Percentiles rank a stretch among this genome's conserved stretches.
phyloP scores from a whole-genome alignment of 1,284 basidiomycete genomes.

The Sporisorium sorghi region DNA sequence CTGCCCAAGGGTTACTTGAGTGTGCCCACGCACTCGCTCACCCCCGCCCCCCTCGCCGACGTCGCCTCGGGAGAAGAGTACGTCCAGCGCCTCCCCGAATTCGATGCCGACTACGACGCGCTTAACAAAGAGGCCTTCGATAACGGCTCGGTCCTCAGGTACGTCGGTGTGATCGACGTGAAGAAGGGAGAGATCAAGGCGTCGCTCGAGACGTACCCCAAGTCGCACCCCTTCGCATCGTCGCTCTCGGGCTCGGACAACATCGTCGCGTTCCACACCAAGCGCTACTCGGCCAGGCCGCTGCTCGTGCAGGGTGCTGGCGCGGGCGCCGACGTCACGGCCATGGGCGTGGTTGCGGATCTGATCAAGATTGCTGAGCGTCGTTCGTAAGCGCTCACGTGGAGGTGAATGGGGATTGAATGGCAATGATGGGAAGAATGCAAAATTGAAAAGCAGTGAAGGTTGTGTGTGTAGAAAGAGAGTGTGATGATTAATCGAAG shows the following conservation, averaged over 20 bases:
- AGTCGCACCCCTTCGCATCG: constrained; percentile 91
- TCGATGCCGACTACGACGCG: constrained; percentile 82
- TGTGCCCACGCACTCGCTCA: constrained; percentile 85
- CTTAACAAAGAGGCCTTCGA: constrained; percentile 81
- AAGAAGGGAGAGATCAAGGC: constrained; percentile 81
- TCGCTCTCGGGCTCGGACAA: constrained; percentile 96
- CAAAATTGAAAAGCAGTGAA: neutral
- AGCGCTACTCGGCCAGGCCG: constrained; percentile 76
- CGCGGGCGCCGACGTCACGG: constrained; percentile 95
- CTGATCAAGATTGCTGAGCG: constrained; percentile 70
- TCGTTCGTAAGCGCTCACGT: constrained; percentile 13
- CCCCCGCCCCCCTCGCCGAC: constrained; percentile 80
- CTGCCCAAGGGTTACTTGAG: constrained; percentile 80
- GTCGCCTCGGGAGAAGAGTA: constrained; percentile 76
- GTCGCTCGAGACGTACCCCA: constrained; percentile 88
- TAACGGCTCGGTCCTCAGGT: constrained; percentile 86
- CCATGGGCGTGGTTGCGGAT: constrained; percentile 94
- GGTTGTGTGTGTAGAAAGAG: constrained; percentile 2
- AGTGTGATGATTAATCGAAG: constrained; percentile 45
- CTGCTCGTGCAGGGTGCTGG: constrained; percentile 94
- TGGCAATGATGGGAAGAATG: neutral
- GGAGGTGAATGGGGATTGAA: too few species aligned
- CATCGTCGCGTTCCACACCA: constrained; percentile 96
- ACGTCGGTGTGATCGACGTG: constrained; percentile 93
- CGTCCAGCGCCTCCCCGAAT: constrained; percentile 81